Conservation (phyloP, 768 basidiomycete genomes). For the Clitopilus passeckerianus region DNA sequence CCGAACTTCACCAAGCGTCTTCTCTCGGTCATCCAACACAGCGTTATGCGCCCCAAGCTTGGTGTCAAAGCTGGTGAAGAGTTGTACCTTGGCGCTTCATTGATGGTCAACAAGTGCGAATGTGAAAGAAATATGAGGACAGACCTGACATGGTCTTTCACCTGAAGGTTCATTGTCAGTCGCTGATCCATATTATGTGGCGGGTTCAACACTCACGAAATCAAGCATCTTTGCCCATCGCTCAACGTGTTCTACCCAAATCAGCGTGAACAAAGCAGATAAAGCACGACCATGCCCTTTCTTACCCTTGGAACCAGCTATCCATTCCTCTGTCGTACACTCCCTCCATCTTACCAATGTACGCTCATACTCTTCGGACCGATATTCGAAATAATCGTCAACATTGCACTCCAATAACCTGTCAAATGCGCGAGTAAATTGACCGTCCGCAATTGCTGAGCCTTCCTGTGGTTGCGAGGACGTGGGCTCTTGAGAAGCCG, state of each 20-base stretch:
- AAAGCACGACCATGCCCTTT: background rate
- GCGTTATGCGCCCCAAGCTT: slow-evolving; percentile 35
- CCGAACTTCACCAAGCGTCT: slow-evolving; percentile 29
- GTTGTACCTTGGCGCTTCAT: slow-evolving; percentile 35
- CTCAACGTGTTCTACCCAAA: slow-evolving; percentile 31
- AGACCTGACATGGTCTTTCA: slow-evolving; percentile 47
- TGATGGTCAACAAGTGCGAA: slow-evolving; percentile 11
- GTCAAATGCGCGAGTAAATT: slow-evolving; percentile 20
- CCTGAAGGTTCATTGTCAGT: slow-evolving; percentile 18
- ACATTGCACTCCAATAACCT: slow-evolving; percentile 38
- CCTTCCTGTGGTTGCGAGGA: background rate
- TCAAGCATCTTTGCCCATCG: slow-evolving; percentile 43
- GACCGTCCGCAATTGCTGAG: background rate
- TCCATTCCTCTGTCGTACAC: slow-evolving; percentile 50
- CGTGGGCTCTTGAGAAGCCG: background rate
- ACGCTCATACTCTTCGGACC: slow-evolving; percentile 39
- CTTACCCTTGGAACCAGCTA: slow-evolving; percentile 46
- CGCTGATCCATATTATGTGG: background rate
- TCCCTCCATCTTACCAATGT: slow-evolving; percentile 42
- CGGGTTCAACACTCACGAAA: slow-evolving; percentile 31
- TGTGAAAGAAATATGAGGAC: slow-evolving; percentile 9
- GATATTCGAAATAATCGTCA: slow-evolving; percentile 33
- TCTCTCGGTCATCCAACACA: slow-evolving; percentile 34
- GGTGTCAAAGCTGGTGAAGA: slow-evolving; percentile 39
- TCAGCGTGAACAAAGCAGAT: background rate